Percentiles rank a stretch among this genome's conserved stretches.
Evolutionary conservation across 139 green algal genomes (phyloP).

Genomic region (Volvox reticuliferus): DNA sequence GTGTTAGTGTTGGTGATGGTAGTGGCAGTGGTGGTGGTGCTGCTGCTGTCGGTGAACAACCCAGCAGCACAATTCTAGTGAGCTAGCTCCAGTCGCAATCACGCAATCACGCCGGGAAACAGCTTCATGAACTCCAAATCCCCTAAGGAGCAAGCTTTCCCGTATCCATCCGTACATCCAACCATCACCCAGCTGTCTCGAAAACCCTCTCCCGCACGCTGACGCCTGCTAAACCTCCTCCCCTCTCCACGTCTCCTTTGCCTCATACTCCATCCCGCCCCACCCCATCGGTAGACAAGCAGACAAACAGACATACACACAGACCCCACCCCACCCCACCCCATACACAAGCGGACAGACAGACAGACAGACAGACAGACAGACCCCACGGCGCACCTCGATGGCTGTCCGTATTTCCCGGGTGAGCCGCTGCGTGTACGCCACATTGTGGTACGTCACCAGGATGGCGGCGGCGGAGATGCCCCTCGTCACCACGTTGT

Average conservation of each 20-base stretch:
- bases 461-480: constrained; percentile 80
- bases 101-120: too few species aligned
- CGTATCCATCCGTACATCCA: background rate
- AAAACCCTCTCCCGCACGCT: too few species aligned
- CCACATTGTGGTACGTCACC: constrained; percentile 93
- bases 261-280: background rate
- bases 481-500: constrained; percentile 80
- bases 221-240: too few species aligned
- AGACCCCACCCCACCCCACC: background rate
- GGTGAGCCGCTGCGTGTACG: constrained; percentile 86
- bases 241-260: too few species aligned
- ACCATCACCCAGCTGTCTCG: too few species aligned
- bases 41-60: background rate
- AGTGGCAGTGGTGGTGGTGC: background rate
- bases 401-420: constrained; percentile 53
- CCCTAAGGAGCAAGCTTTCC: background rate
- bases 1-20: background rate
- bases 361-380: background rate
- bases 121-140: background rate
- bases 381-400: background rate
- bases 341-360: background rate
- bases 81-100: too few species aligned
- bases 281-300: too few species aligned
- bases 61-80: background rate
- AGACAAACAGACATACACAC: too few species aligned